phyloP scores from a whole-genome alignment of 1,139 yeast genomes.

The Wickerhamiella infanticola region DNA sequence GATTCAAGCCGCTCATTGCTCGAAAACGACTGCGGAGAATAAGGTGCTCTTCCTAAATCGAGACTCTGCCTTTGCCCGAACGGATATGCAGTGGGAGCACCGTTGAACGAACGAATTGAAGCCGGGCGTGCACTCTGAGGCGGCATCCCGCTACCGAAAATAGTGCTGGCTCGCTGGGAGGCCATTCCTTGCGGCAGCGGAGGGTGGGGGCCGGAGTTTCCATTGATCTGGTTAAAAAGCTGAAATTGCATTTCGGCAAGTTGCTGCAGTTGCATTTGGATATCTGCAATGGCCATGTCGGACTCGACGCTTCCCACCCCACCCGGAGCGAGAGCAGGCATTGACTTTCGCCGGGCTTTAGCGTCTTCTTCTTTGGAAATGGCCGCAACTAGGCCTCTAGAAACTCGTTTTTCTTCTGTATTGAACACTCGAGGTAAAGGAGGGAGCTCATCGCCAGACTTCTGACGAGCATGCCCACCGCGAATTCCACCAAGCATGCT shows the following conservation, averaged over 20 bases:
- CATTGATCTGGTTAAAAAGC: background rate
- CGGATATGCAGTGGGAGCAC: background rate
- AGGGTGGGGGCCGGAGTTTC: background rate
- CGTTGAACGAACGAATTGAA: background rate
- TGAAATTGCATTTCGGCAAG: slow-evolving; percentile 6
- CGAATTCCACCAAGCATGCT: background rate
- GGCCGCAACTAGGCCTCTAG: slow-evolving; percentile 27
- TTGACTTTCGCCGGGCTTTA: slow-evolving; percentile 20
- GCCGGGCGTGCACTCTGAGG: background rate
- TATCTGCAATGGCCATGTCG: background rate
- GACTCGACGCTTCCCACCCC: background rate
- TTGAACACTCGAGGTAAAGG: slow-evolving; percentile 19
- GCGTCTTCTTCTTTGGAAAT: slow-evolving; percentile 29
- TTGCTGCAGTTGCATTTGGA: slow-evolving; percentile 4
- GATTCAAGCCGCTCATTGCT: background rate
- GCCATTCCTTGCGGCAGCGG: background rate
- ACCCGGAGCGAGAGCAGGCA: background rate
- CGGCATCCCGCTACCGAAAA: background rate
- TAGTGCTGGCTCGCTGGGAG: background rate
- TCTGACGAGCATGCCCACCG: background rate
- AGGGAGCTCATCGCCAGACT: slow-evolving; percentile 4
- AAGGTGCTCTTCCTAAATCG: background rate
- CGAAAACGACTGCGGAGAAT: background rate
- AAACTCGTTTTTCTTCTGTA: slow-evolving; percentile 12
- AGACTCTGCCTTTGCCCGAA: background rate